Evolutionary conservation across 768 basidiomycete species (phyloP).

Genomic region (Tricholomella constricta): DNA sequence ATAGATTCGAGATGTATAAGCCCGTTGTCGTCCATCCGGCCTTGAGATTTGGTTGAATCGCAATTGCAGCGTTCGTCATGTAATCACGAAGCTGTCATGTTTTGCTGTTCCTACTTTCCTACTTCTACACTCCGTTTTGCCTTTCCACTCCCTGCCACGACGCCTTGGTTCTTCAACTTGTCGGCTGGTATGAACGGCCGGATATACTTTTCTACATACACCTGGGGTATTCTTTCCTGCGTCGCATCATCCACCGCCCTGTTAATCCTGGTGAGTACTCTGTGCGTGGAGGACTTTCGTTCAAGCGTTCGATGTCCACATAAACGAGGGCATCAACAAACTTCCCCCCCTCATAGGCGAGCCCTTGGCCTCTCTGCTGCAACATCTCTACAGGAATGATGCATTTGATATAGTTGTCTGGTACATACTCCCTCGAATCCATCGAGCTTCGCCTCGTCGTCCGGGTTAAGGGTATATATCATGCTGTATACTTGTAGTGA

Average conservation of each 20-base stretch:
- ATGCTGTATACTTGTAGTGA: conserved; percentile 38
- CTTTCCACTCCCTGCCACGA: not conserved
- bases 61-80: no score
- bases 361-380: conserved; percentile 4
- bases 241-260: conserved; percentile 44
- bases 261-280: conserved; percentile 52
- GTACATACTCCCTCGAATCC: conserved; percentile 43
- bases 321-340: conserved; percentile 39
- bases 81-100: no score
- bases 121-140: no score
- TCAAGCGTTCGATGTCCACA: conserved; percentile 36
- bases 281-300: conserved; percentile 32
- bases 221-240: conserved; percentile 38
- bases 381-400: conserved; percentile 29
- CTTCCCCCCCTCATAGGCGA: not conserved
- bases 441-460: conserved; percentile 46
- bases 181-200: conserved; percentile 41
- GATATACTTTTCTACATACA: conserved; percentile 46
- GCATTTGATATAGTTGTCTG: conserved; percentile 38
- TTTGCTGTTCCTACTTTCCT: no score
- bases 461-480: conserved; percentile 38
- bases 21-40: not conserved
- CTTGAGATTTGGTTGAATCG: not conserved
- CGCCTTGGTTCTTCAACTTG: not conserved
- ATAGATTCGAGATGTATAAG: no score